Conservation (phyloP, 106 monocot species). For the Dendrobium huoshanense region DNA sequence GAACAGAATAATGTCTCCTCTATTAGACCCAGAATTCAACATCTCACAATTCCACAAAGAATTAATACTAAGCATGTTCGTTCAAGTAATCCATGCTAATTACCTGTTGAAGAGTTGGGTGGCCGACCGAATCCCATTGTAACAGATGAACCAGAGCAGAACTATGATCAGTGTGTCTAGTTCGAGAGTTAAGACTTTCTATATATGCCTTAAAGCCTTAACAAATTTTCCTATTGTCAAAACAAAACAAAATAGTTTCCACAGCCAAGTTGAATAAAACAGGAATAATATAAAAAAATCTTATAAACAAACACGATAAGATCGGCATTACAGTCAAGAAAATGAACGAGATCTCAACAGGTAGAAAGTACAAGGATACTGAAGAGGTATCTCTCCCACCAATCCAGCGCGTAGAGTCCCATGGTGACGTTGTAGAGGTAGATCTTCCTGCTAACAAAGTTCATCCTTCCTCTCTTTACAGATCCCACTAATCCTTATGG, state of each 20-base stretch:
- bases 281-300: too few relatives aligned
- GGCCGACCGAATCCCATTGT: conserved; percentile 28
- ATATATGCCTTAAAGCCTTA: neutral
- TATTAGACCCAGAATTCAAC: too few relatives aligned
- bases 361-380: conserved; percentile 37
- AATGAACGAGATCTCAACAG: too few relatives aligned
- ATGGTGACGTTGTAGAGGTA: conserved; percentile 70
- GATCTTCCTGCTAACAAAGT: conserved; percentile 50
- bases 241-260: neutral
- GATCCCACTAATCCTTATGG: neutral
- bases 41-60: too few relatives aligned
- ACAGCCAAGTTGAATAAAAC: neutral
- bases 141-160: conserved; percentile 53
- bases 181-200: conserved; percentile 11
- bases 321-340: too few relatives aligned
- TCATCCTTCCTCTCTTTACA: conserved; percentile 14
- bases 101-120: conserved; percentile 29
- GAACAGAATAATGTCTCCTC: too few relatives aligned
- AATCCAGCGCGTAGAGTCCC: conserved; percentile 71
- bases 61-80: too few relatives aligned
- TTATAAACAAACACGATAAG: too few relatives aligned
- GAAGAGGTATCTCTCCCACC: conserved; percentile 63
- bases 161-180: conserved; percentile 39
- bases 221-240: neutral
- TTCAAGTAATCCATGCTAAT: too few relatives aligned